Conservation (phyloP, 768 basidiomycete genomes). For the Suillus hirtellus region DNA sequence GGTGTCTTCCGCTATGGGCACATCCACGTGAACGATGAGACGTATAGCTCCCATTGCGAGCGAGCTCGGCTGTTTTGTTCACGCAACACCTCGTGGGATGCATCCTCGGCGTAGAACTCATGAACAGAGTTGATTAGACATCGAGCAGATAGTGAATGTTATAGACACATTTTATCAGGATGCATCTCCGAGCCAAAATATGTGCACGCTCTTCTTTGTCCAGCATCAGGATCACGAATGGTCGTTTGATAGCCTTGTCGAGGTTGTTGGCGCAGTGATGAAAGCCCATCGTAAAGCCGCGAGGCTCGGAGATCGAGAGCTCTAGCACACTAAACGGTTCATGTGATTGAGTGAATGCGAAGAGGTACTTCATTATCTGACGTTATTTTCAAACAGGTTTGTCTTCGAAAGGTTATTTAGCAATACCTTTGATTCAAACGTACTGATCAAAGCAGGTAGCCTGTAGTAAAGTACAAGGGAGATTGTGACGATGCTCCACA, state of each 20-base stretch:
- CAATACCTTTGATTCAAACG: too few relatives aligned
- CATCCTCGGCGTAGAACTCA: constrained; percentile 75
- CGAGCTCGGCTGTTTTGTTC: constrained; percentile 43
- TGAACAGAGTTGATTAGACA: too few relatives aligned
- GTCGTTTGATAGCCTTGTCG: constrained; percentile 50
- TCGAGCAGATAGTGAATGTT: background rate
- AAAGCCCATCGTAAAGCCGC: constrained; percentile 62
- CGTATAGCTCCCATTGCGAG: constrained; percentile 57
- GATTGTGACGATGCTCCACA: too few relatives aligned
- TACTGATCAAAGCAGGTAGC: too few relatives aligned
- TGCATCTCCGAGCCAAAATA: constrained; percentile 73
- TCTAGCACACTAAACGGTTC: constrained; percentile 83
- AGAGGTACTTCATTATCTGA: constrained; percentile 45
- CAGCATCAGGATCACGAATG: constrained; percentile 74
- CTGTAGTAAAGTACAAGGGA: too few relatives aligned
- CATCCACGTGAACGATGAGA: constrained; percentile 59
- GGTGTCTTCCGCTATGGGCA: too few relatives aligned
- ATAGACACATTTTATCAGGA: constrained; percentile 73
- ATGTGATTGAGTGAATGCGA: constrained; percentile 82
- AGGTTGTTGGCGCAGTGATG: constrained; percentile 39
- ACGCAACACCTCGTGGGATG: constrained; percentile 74
- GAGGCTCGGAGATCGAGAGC: constrained; percentile 70
- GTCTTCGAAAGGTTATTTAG: too few relatives aligned
- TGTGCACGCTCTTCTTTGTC: constrained; percentile 71
- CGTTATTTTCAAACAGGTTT: too few relatives aligned